phyloP scores from a whole-genome alignment of 352 stramenopile species.

The Globisporangium cylindrosporum region DNA sequence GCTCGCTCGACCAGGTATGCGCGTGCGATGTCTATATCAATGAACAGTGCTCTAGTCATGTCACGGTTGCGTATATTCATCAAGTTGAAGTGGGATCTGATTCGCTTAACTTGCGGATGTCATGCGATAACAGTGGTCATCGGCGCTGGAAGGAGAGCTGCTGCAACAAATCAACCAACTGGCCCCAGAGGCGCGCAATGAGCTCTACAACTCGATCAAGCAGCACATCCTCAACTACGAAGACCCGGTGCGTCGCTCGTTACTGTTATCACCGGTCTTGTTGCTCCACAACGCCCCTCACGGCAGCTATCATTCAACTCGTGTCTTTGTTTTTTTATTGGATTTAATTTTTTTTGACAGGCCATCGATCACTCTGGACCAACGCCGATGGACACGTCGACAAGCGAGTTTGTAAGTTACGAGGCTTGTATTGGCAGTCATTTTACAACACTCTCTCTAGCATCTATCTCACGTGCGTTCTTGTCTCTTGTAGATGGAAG shows the following conservation, averaged over 20 bases:
- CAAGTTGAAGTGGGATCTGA: not conserved
- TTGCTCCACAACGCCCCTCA: not conserved
- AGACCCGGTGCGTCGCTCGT: slow-evolving; percentile 50
- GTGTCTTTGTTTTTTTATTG: not conserved
- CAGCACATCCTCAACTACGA: slow-evolving; percentile 76
- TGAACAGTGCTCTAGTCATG: not conserved
- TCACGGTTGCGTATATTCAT: not conserved
- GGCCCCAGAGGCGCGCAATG: slow-evolving; percentile 38
- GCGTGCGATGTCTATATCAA: not conserved
- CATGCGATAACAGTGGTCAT: slow-evolving; percentile 49
- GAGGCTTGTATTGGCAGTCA: not conserved
- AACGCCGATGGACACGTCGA: slow-evolving; percentile 50
- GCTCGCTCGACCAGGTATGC: slow-evolving; percentile 54
- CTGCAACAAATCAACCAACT: slow-evolving; percentile 74
- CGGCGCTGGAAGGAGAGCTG: slow-evolving; percentile 64
- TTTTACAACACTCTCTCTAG: not conserved
- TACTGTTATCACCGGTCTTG: not conserved
- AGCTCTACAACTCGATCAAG: slow-evolving; percentile 63
- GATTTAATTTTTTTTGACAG: slow-evolving; percentile 18
- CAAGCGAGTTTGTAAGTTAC: slow-evolving; percentile 64
- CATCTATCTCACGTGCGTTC: not conserved
- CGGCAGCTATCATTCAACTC: not conserved
- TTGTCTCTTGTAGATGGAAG: slow-evolving; percentile 46
- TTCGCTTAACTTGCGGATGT: not conserved
- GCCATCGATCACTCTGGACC: slow-evolving; percentile 53